These are phyloP conservation scores for Populus davidiana DNA, from an alignment of 345 rosid species.

Conservation along the genomic window DNA sequence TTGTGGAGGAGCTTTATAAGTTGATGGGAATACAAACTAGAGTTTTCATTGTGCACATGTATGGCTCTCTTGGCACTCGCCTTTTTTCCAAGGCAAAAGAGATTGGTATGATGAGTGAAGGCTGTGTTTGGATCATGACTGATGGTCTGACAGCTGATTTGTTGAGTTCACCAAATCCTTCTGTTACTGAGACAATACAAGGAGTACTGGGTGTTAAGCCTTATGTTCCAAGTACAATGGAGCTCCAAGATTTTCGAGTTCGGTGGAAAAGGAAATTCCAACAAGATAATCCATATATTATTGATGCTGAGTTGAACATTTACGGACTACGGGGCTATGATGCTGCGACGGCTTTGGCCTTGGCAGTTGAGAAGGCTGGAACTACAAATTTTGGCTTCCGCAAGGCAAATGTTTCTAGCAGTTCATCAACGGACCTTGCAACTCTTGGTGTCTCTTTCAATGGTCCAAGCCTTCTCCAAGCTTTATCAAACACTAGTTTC, in stretches of 20 bases:
- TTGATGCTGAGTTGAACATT: constrained; percentile 7
- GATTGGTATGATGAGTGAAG: no score
- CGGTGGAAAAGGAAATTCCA: constrained; percentile 30
- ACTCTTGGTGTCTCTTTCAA: constrained; percentile 17
- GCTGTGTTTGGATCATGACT: constrained; percentile 43
- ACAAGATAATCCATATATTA: constrained; percentile 14
- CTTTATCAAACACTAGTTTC: constrained; percentile 22
- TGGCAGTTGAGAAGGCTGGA: constrained; percentile 25
- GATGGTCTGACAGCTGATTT: constrained; percentile 21
- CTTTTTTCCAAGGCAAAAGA: no score
- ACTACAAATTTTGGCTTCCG: not conserved
- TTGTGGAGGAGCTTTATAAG: constrained; percentile 34
- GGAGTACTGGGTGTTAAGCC: constrained; percentile 39
- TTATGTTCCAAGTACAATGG: constrained; percentile 15
- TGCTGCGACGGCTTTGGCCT: constrained; percentile 30
- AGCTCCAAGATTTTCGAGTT: constrained; percentile 12
- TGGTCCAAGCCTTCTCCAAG: constrained; percentile 26
- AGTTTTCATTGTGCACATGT: constrained; percentile 13
- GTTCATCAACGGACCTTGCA: constrained; percentile 6
- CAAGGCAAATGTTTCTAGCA: not conserved
- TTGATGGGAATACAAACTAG: constrained; percentile 52
- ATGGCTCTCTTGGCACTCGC: no score
- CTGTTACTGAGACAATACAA: constrained; percentile 29
- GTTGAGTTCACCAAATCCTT: not conserved
- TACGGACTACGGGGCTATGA: constrained; percentile 38